A percentile compares a stretch with the other conserved stretches of the same genome.
Evolutionary conservation across 2,329 filamentous ascomycete species (phyloP).

Genomic region (Pseudogymnoascus sp.): DNA sequence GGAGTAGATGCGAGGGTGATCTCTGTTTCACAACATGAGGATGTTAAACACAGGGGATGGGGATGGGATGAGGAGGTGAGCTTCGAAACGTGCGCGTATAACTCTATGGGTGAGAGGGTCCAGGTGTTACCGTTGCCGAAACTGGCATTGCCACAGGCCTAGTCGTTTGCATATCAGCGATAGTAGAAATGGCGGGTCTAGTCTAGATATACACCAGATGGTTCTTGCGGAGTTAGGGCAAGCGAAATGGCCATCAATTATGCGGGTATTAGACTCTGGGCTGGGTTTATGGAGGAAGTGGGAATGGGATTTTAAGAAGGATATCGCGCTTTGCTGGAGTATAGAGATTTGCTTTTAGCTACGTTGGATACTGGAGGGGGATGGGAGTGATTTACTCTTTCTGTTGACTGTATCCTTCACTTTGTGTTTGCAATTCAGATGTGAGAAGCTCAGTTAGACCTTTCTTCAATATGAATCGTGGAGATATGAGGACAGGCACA

Average conservation of each 20-base stretch:
- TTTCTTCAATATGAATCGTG: background rate
- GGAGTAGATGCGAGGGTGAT: background rate
- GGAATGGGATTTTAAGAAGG: too few species aligned
- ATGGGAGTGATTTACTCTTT: background rate
- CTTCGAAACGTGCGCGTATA: background rate
- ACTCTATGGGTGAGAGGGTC: background rate
- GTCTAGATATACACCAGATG: too few species aligned
- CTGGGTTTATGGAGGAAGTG: too few species aligned
- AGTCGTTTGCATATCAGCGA: too few species aligned
- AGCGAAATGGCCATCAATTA: too few species aligned
- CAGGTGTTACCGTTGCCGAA: background rate
- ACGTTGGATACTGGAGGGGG: background rate
- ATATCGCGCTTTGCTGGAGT: too few species aligned
- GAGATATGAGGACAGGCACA: too few species aligned
- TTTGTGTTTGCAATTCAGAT: background rate
- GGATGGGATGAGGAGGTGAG: background rate
- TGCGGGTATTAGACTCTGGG: too few species aligned
- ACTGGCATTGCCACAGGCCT: background rate
- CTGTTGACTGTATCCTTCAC: background rate
- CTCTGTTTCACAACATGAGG: background rate
- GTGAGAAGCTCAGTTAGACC: background rate
- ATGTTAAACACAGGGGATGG: background rate
- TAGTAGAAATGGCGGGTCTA: too few species aligned
- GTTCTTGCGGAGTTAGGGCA: too few species aligned
- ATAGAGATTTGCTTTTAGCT: too few species aligned